Base-by-base conservation (phyloP, 306 rosid genomes). In the Carpinus viminea region DNA sequence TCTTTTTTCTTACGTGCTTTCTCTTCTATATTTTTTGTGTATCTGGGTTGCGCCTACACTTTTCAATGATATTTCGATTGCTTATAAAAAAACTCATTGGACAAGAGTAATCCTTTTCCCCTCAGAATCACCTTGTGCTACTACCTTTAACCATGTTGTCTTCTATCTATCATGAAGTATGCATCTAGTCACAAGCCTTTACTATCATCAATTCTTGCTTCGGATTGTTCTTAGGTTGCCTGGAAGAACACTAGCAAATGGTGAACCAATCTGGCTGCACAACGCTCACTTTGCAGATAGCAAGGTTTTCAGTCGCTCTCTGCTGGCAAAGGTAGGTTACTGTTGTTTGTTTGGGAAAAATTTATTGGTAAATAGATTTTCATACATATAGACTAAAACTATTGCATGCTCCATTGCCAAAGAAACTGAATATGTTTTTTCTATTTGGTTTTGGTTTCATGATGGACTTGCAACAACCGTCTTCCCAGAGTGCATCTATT, bases 401-500 rank as follows among this genome's bases (percentile, higher is more conserved):
- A 46, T 68, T 7, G 51, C 43, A 5, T 81, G 53, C 60, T 81
- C 31, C 28, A 46, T 59, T 62, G 5, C 34, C 65, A 36, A 57
- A 13, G 20, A 21, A 53, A 74, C 91, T 86, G 52, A 83, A 68
- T 61, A 26, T 68, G 55, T 65, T 72, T 70, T 78, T 46, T 77
- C 82, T 84, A 74, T 79, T 79, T 86, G 86, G 76, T 85, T 76
- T 82, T 65, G 77, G 56, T 84, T 84, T 76, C 85, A 64, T 83
- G 68, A 36, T 79, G 75, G 70, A 74, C 79, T 81, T 59, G 68
- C 17, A 54, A 71, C 80, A 13, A 52, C 53, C 66, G 68, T 77
- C 80, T 79, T 78, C 83, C 78, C 95, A 93, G 98, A 91, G 98
- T 53, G 98, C 97, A 50, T 88, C 91, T 43, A 90, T 93, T 86